These are phyloP conservation scores for Globisporangium paddicum DNA, from an alignment of 352 stramenopile species.

Conservation along the genomic window DNA sequence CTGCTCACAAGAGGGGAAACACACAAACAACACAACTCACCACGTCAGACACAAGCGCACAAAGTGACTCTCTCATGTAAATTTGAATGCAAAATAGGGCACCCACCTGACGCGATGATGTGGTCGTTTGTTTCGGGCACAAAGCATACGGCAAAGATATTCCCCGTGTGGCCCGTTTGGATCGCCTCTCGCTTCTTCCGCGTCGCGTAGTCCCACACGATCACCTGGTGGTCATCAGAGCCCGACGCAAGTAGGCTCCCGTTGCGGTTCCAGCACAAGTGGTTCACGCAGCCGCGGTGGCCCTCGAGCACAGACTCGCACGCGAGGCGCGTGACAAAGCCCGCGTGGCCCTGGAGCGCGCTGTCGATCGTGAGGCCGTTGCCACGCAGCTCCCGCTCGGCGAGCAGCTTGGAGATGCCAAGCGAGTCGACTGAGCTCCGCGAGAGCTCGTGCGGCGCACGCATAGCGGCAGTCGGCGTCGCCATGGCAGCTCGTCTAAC, in stretches of 20 bases:
- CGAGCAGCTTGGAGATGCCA: conserved; percentile 32
- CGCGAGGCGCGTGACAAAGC: conserved; percentile 50
- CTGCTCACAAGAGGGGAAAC: neutral
- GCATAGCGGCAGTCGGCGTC: neutral
- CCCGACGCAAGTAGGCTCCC: conserved; percentile 68
- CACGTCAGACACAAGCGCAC: neutral
- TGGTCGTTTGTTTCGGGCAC: conserved; percentile 77
- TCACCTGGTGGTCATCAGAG: conserved; percentile 78
- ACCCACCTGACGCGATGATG: conserved; percentile 52
- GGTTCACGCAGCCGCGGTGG: conserved; percentile 82
- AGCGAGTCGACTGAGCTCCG: neutral
- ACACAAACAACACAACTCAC: neutral
- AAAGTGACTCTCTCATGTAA: neutral
- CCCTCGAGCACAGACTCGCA: conserved; percentile 49
- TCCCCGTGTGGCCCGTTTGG: conserved; percentile 68
- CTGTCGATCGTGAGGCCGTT: conserved; percentile 40
- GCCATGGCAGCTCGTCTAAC: neutral
- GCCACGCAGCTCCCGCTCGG: conserved; percentile 47
- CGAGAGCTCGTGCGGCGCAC: neutral
- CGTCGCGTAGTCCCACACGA: conserved; percentile 77
- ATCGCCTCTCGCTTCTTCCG: conserved; percentile 51
- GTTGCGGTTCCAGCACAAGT: conserved; percentile 73
- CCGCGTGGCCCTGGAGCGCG: conserved; percentile 48
- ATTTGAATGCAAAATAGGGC: too few relatives aligned
- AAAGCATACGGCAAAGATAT: conserved; percentile 89